Conservation (phyloP, 169 alveolate species). For the Toxoplasma gondii region DNA sequence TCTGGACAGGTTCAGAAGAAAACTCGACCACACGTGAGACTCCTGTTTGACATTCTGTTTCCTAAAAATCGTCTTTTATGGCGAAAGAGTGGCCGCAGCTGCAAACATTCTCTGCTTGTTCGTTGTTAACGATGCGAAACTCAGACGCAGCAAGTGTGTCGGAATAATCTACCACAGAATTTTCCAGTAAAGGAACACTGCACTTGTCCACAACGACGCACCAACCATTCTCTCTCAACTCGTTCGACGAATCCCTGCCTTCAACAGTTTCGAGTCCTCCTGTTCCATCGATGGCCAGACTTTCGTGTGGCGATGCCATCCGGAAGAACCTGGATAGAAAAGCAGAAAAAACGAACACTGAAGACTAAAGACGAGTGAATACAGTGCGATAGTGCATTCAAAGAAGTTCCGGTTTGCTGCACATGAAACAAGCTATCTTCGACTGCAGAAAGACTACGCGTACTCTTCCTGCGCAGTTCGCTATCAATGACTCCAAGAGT, state of each 20-base stretch:
- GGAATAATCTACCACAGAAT: neutral
- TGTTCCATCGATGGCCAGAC: neutral
- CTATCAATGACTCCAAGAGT: too few species aligned
- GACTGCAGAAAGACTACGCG: too few species aligned
- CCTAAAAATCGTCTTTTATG: slow-evolving; percentile 11
- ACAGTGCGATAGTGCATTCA: neutral
- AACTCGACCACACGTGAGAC: too few species aligned
- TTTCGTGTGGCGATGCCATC: neutral
- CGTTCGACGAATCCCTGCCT: too few species aligned
- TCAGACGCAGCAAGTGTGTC: slow-evolving; percentile 31
- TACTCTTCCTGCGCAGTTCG: too few species aligned
- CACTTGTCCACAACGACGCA: slow-evolving; percentile 36
- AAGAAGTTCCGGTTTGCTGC: too few species aligned
- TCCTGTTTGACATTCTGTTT: neutral
- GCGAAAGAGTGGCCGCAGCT: slow-evolving; percentile 42
- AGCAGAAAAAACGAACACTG: neutral
- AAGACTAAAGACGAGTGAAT: neutral
- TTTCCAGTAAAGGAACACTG: slow-evolving; percentile 8
- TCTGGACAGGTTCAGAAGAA: too few species aligned
- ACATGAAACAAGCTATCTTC: too few species aligned
- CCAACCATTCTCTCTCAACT: neutral
- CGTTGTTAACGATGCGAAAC: neutral
- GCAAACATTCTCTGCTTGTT: slow-evolving; percentile 31
- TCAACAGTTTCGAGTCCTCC: neutral
- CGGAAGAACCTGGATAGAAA: neutral